Evolutionary conservation across 1,139 yeast genomes (phyloP), one percentile per base, ranked within the genome.

Genomic region (Candida frijolesensis): DNA sequence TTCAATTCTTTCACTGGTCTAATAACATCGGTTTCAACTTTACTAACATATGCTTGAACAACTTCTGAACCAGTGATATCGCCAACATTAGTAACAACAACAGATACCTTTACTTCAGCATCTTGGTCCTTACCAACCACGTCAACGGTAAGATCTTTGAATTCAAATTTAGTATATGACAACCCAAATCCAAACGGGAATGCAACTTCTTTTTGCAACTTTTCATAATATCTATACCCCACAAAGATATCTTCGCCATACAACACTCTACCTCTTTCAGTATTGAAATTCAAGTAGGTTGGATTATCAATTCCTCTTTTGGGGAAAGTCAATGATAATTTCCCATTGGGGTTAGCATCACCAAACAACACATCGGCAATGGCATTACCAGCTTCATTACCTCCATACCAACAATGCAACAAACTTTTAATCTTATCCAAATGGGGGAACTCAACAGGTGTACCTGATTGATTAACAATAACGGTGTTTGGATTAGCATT

Each of bases 171-270:
- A 8, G 87, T 76, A 64, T 83, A 84, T 2, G 87, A 81, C 49
- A 84, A 71, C 14, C 88, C 88, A 59, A 66, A 72, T 14, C 88
- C 88, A 64, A 84, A 84, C 45, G 87, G 83, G 70, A 77, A 83
- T 40, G 78, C 71, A 16, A 79, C 82, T 27, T 69, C 65, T 48
- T 63, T 71, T 54, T 74, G 72, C 33, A 72, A 53, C 61, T 76
- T 78, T 60, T 83, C 87, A 60, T 82, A 84, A 66, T 68, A 81
- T 57, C 82, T 72, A 67, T 84, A 82, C 19, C 88, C 88, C 52
- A 83, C 78, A 62, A 75, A 83, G 40, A 83, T 78, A 51, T 82
- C 85, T 54, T 71, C 75, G 29, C 84, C 83, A 56, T 83, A 84
- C 49, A 79, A 63, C 22, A 79, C 83, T 50, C 79, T 68, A 27